Conservation (phyloP, 2,329 filamentous ascomycete species). For the Penicillium sp. region DNA sequence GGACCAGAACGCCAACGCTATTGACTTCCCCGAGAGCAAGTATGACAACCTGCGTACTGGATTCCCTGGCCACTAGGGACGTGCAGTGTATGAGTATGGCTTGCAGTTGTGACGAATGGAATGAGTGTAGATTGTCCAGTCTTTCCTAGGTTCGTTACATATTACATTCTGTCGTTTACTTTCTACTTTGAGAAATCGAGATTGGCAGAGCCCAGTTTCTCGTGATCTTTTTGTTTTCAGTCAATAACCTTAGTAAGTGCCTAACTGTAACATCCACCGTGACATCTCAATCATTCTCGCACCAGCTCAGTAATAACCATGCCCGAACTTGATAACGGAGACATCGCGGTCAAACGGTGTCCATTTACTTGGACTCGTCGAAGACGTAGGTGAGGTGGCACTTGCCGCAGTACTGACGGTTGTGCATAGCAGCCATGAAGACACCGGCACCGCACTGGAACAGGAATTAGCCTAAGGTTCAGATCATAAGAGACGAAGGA, state of each 20-base stretch:
- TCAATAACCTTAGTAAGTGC: slow-evolving; percentile 10
- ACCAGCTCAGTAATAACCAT: slow-evolving; percentile 10
- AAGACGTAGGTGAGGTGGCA: slow-evolving; percentile 70
- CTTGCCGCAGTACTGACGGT: slow-evolving; percentile 91
- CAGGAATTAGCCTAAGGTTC: slow-evolving; percentile 33
- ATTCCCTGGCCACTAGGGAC: slow-evolving; percentile 16
- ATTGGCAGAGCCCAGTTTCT: slow-evolving; percentile 16
- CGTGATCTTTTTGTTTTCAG: slow-evolving; percentile 17
- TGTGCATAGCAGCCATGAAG: slow-evolving; percentile 99
- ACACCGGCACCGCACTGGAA: slow-evolving; percentile 94
- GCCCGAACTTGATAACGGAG: slow-evolving; percentile 12
- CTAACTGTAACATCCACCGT: slow-evolving; percentile 18
- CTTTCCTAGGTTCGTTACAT: background rate
- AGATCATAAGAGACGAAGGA: background rate
- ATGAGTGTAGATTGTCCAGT: background rate
- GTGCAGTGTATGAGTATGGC: background rate
- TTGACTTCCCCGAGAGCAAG: slow-evolving; percentile 39
- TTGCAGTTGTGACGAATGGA: background rate
- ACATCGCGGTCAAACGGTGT: slow-evolving; percentile 15
- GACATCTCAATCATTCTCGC: slow-evolving; percentile 12
- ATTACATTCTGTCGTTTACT: background rate
- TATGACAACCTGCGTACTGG: slow-evolving; percentile 38
- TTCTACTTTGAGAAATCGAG: background rate
- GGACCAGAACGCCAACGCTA: slow-evolving; percentile 35
- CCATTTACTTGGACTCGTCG: slow-evolving; percentile 58